These are phyloP conservation scores for Wickerhamiella infanticola DNA, from an alignment of 1,139 yeast species.

Conservation along the genomic window DNA sequence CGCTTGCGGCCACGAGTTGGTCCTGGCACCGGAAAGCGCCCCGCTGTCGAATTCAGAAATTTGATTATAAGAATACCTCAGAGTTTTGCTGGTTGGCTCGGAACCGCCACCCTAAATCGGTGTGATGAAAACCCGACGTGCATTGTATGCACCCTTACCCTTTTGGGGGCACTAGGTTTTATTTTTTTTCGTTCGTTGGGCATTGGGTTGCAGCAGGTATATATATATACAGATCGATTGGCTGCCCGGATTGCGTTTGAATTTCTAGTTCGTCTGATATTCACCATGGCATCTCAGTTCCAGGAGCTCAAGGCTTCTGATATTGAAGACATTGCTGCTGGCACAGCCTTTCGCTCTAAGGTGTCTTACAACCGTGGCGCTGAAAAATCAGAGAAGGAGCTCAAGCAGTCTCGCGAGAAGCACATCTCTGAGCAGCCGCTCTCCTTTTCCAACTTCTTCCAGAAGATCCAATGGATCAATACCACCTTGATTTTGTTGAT, in stretches of 20 bases:
- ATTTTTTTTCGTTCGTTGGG: not conserved
- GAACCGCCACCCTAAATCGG: too few species aligned
- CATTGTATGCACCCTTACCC: too few species aligned
- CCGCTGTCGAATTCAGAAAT: too few species aligned
- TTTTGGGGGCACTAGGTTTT: too few species aligned
- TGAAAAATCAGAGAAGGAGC: slow-evolving; percentile 22
- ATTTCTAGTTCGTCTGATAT: not conserved
- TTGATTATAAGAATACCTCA: too few species aligned
- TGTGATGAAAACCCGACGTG: too few species aligned
- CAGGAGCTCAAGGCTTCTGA: slow-evolving; percentile 55
- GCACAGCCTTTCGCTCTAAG: slow-evolving; percentile 58
- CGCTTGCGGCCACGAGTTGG: too few species aligned
- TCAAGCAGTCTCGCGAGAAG: slow-evolving; percentile 23
- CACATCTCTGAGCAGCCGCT: slow-evolving; percentile 91
- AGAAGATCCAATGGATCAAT: slow-evolving; percentile 90
- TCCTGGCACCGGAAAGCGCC: too few species aligned
- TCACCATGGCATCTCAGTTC: slow-evolving; percentile 3
- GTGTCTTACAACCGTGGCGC: slow-evolving; percentile 24
- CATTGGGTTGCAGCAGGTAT: not conserved
- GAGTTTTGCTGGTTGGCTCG: too few species aligned
- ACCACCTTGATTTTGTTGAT: slow-evolving; percentile 56
- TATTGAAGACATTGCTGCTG: slow-evolving; percentile 81
- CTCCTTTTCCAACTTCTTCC: slow-evolving; percentile 69
- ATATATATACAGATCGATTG: too few species aligned
- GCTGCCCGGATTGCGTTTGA: too few species aligned